Conservation (phyloP, 2,329 filamentous ascomycete species). For the Periconia macrospinosa region DNA sequence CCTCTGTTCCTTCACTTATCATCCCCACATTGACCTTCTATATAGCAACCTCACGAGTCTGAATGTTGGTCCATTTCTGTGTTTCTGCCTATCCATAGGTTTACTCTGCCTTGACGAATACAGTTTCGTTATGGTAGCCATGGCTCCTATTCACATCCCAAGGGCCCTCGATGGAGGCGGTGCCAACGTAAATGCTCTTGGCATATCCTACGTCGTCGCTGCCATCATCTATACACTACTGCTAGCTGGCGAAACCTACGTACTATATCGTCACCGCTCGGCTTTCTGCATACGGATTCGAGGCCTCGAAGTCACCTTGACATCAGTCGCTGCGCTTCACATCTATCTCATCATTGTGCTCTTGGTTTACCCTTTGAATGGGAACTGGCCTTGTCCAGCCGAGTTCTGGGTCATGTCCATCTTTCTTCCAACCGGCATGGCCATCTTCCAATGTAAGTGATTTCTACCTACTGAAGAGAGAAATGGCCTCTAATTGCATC, state of each 20-base stretch:
- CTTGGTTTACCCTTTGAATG: slow-evolving; percentile 42
- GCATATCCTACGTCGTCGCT: slow-evolving; percentile 34
- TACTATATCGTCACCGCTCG: slow-evolving; percentile 31
- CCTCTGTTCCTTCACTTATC: slow-evolving; percentile 21
- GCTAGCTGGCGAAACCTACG: slow-evolving; percentile 30
- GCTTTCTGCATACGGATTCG: slow-evolving; percentile 39
- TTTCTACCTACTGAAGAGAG: neutral
- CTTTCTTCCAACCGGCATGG: slow-evolving; percentile 43
- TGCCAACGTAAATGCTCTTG: slow-evolving; percentile 35
- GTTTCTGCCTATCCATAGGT: slow-evolving; percentile 7
- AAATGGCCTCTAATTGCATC: slow-evolving; percentile 3
- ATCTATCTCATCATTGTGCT: slow-evolving; percentile 40
- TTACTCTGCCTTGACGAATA: slow-evolving; percentile 11
- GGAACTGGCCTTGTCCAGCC: slow-evolving; percentile 37
- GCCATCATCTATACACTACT: slow-evolving; percentile 38
- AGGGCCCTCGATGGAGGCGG: slow-evolving; percentile 32
- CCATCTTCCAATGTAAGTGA: slow-evolving; percentile 39
- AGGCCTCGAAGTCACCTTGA: slow-evolving; percentile 36
- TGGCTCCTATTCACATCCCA: slow-evolving; percentile 31
- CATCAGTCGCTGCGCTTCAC: slow-evolving; percentile 38
- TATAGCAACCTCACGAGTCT: slow-evolving; percentile 26
- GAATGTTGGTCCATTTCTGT: slow-evolving; percentile 16
- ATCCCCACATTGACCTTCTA: slow-evolving; percentile 25
- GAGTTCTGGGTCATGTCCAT: slow-evolving; percentile 45
- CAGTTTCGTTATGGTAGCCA: slow-evolving; percentile 28